Base-by-base conservation (phyloP, 345 rosid species). In the Rubroshorea leprosula region DNA sequence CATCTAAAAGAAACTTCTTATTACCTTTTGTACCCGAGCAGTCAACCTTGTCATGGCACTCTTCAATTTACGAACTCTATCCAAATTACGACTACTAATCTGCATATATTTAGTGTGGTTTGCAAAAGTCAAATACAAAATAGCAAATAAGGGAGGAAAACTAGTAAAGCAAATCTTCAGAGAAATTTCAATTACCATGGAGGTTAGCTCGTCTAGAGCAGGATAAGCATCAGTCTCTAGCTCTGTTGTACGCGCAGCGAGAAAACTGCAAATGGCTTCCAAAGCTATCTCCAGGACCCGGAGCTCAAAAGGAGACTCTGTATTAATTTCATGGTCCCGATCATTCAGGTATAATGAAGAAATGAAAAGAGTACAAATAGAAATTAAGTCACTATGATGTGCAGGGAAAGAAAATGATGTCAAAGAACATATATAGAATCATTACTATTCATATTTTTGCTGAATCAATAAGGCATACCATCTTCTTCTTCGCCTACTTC, bases 51-150 rank as follows among this genome's bases (percentile, higher is more conserved):
- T 89, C 97, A 93, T 89, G 54, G 92, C 82, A 83, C 97, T 93
- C 88, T 93, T 93, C 82, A 89, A 65, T 63, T 89, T 93, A 23
- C 95, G 88, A 73, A 89, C 99, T 66, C 92, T 85, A 64, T 93
- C 99, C 87, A 93, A 72, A 64, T 93, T 87, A 58, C 97, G 90
- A 76, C 96, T 90, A 68, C 96, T 89, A 56, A 92, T 84, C 98
- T 89, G 81, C 67, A 75, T n/a, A n/a, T n/a, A n/a, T 25, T 63
- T 43, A 15, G 0, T 27, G 24, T 11, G 47, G 6, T 59, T 59
- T 21, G 14, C 9, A 47, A 48, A 58, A 6, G 18, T 16, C 14
- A 47, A 27, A 17, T 27, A 15, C 45, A 27, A 27, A 27, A 18
- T n/a, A n/a, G n/a, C n/a, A n/a, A n/a, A n/a, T n/a, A n/a, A n/a